Evolutionary conservation across 2,329 filamentous ascomycete genomes (phyloP).

Genomic region (Westerdykella sp.): DNA sequence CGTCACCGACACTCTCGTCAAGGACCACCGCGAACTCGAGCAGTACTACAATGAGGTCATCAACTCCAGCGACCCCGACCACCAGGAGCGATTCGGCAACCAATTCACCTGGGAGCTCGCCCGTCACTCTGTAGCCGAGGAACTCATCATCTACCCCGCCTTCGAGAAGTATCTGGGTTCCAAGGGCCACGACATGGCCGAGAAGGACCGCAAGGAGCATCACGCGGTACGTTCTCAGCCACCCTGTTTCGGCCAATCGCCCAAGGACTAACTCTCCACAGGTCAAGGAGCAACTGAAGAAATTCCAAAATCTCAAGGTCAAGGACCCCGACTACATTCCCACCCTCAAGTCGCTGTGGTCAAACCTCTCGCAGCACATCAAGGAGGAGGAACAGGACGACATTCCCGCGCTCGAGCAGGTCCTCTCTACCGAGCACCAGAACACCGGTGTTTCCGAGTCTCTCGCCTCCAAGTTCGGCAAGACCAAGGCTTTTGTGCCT

Average conservation of each 20-base stretch:
- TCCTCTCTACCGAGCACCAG: conserved; percentile 7
- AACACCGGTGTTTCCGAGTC: conserved; percentile 18
- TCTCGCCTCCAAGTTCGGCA: conserved; percentile 24
- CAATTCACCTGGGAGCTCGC: conserved; percentile 50
- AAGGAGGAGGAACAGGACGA: conserved; percentile 28
- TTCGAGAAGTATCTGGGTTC: conserved; percentile 32
- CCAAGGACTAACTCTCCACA: conserved; percentile 5
- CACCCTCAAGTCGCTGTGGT: conserved; percentile 20
- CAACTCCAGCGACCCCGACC: conserved; percentile 38
- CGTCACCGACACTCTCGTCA: conserved; percentile 37
- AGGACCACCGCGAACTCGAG: conserved; percentile 40
- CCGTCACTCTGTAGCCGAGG: conserved; percentile 48
- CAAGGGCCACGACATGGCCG: conserved; percentile 26
- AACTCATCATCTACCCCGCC: conserved; percentile 39
- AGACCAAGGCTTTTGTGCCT: conserved; percentile 29
- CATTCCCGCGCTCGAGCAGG: conserved; percentile 24
- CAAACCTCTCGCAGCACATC: conserved; percentile 22
- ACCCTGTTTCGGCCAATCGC: not conserved
- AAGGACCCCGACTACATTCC: conserved; percentile 17
- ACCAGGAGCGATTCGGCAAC: conserved; percentile 44
- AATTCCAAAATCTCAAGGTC: conserved; percentile 25
- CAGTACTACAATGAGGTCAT: conserved; percentile 42
- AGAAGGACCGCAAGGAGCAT: conserved; percentile 31
- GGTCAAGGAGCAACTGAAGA: conserved; percentile 28
- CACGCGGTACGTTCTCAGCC: conserved; percentile 17